Percentiles rank a stretch among this genome's conserved stretches.
Evolutionary conservation across 2,329 filamentous ascomycete genomes (phyloP).

Genomic region (Apiospora arundinis): DNA sequence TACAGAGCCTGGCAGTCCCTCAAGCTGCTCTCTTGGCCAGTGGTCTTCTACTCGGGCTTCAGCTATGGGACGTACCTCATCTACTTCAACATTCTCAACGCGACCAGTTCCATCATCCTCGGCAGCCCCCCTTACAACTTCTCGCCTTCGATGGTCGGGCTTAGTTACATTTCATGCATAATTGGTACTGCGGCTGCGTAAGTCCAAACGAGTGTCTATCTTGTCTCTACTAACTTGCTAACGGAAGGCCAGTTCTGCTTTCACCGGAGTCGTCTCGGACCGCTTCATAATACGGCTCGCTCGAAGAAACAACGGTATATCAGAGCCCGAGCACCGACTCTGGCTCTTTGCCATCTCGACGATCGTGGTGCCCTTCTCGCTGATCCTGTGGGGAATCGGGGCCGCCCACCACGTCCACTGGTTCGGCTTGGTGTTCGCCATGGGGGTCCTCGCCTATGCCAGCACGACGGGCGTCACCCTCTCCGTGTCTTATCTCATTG

Average conservation of each 20-base stretch:
- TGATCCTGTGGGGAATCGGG: constrained; percentile 41
- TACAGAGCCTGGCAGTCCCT: constrained; percentile 45
- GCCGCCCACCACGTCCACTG: constrained; percentile 47
- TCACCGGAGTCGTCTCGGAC: constrained; percentile 45
- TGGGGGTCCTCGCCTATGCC: constrained; percentile 43
- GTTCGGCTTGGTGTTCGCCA: constrained; percentile 50
- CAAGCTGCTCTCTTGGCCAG: constrained; percentile 47
- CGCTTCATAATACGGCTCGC: constrained; percentile 46
- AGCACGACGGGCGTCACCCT: constrained; percentile 45
- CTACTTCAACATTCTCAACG: constrained; percentile 52
- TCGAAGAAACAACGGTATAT: constrained; percentile 48
- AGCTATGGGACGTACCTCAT: constrained; percentile 50
- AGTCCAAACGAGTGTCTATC: not conserved
- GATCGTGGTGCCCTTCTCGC: constrained; percentile 34
- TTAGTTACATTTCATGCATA: constrained; percentile 46
- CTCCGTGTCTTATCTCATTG: constrained; percentile 48
- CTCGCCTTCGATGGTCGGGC: constrained; percentile 45
- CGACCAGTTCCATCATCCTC: constrained; percentile 49
- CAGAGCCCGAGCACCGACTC: constrained; percentile 49
- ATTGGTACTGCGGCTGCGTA: constrained; percentile 42
- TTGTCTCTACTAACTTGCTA: not conserved
- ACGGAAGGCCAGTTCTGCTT: constrained; percentile 29
- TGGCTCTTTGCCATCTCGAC: constrained; percentile 46
- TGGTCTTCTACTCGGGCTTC: constrained; percentile 50
- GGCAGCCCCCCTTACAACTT: constrained; percentile 47